Conservation (phyloP, 2,329 filamentous ascomycete genomes). For the Pezicula neosporulosa region DNA sequence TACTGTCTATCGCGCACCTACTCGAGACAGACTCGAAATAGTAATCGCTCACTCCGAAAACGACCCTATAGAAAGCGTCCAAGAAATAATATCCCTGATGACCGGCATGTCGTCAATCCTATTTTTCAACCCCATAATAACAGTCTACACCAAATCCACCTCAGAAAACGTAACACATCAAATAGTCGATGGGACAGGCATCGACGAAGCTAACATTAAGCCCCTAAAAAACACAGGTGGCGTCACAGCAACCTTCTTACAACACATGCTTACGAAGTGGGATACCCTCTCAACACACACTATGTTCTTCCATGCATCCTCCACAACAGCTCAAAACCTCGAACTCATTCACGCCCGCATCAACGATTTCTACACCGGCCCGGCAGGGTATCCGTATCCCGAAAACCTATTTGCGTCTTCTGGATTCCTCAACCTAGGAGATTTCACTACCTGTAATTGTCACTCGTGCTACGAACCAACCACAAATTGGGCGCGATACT, state of each 20-base stretch:
- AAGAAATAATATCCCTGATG: slow-evolving; percentile 14
- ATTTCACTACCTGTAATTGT: slow-evolving; percentile 33
- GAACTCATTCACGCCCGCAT: slow-evolving; percentile 8
- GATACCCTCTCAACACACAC: slow-evolving; percentile 40
- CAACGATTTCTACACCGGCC: slow-evolving; percentile 16
- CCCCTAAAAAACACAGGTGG: slow-evolving; percentile 36
- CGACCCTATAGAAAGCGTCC: slow-evolving; percentile 15
- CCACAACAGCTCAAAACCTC: slow-evolving; percentile 3
- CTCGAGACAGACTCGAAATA: slow-evolving; percentile 19
- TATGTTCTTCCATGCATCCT: slow-evolving; percentile 36
- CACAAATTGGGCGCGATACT: slow-evolving; percentile 36
- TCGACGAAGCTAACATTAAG: slow-evolving; percentile 11
- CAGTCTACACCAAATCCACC: slow-evolving; percentile 24
- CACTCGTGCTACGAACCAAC: slow-evolving; percentile 33
- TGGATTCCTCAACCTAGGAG: slow-evolving; percentile 41
- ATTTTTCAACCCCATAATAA: slow-evolving; percentile 12
- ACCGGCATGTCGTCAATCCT: slow-evolving; percentile 8
- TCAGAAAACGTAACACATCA: neutral
- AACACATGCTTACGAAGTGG: slow-evolving; percentile 40
- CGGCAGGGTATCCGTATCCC: slow-evolving; percentile 31
- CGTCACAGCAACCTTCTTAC: slow-evolving; percentile 41
- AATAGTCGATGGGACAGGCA: neutral
- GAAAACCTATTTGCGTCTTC: slow-evolving; percentile 37
- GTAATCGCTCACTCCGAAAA: slow-evolving; percentile 22
- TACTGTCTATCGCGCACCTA: slow-evolving; percentile 18